phyloP scores from a whole-genome alignment of 768 basidiomycete genomes.

The Lyophyllum shimeji region DNA sequence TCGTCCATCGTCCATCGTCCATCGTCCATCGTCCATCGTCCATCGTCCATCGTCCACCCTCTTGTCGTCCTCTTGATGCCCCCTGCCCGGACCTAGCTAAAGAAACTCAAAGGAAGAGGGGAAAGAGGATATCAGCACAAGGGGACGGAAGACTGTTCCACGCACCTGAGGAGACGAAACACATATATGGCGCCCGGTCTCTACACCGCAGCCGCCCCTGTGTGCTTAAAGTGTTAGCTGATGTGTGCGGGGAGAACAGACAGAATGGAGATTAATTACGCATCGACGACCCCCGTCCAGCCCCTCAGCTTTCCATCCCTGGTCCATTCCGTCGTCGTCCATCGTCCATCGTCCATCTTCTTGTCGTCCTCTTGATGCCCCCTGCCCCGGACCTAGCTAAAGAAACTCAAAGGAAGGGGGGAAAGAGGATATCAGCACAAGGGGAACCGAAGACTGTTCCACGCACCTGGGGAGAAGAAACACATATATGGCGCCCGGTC shows the following conservation, averaged over 20 bases:
- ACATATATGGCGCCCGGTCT: slow-evolving; percentile 1
- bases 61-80: neutral
- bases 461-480: no score
- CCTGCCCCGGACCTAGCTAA: neutral
- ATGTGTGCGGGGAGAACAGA: neutral
- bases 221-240: neutral
- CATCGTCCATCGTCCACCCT: neutral
- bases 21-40: neutral
- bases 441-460: neutral
- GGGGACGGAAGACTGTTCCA: neutral
- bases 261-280: neutral
- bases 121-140: neutral
- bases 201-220: slow-evolving; percentile 6
- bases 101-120: neutral
- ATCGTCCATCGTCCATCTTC: neutral
- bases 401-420: neutral
- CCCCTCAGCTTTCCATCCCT: neutral
- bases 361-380: neutral
- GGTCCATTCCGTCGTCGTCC: neutral
- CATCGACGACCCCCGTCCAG: no score
- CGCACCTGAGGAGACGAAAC: neutral
- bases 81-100: neutral
- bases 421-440: neutral
- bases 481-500: neutral
- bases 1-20: neutral